phyloP scores from a whole-genome alignment of 2,329 filamentous ascomycete genomes.

The Grosmannia serpens region DNA sequence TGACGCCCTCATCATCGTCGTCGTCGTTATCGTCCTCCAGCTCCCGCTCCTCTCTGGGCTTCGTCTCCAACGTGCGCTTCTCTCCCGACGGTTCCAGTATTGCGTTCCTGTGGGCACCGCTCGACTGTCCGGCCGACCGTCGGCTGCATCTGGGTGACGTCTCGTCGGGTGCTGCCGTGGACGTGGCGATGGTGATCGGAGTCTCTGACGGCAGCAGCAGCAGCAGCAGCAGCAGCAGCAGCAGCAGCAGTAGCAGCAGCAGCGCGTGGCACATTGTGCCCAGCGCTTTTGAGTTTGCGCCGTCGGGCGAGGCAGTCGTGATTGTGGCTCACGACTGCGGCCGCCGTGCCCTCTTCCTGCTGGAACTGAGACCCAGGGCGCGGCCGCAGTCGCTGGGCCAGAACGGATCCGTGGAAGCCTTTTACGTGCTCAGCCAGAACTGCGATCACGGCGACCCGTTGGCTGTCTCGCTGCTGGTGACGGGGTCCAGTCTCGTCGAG shows the following conservation, averaged over 20 bases:
- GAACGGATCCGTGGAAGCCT: constrained; percentile 16
- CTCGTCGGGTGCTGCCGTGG: constrained; percentile 16
- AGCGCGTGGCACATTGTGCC: constrained; percentile 17
- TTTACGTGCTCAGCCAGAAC: background rate
- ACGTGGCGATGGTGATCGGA: constrained; percentile 19
- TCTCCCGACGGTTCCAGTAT: constrained; percentile 25
- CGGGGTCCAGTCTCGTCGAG: constrained; percentile 26
- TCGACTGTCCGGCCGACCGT: constrained; percentile 14
- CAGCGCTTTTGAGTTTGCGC: constrained; percentile 22
- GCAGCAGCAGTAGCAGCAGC: constrained; percentile 7
- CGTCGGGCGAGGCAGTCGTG: constrained; percentile 21
- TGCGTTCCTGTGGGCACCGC: constrained; percentile 21
- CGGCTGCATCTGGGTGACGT: constrained; percentile 22
- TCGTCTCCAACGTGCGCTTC: constrained; percentile 20
- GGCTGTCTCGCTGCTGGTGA: constrained; percentile 20
- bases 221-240: constrained; percentile 16
- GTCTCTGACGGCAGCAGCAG: constrained; percentile 2
- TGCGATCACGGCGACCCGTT: background rate
- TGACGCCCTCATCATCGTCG: background rate
- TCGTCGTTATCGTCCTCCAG: background rate
- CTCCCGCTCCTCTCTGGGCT: background rate
- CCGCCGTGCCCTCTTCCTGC: constrained; percentile 20
- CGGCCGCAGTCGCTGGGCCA: constrained; percentile 10
- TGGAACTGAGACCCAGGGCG: constrained; percentile 21
- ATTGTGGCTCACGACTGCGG: constrained; percentile 23